Conservation (phyloP, 176 grass and related monocot genomes). For the Zoysia japonica region DNA sequence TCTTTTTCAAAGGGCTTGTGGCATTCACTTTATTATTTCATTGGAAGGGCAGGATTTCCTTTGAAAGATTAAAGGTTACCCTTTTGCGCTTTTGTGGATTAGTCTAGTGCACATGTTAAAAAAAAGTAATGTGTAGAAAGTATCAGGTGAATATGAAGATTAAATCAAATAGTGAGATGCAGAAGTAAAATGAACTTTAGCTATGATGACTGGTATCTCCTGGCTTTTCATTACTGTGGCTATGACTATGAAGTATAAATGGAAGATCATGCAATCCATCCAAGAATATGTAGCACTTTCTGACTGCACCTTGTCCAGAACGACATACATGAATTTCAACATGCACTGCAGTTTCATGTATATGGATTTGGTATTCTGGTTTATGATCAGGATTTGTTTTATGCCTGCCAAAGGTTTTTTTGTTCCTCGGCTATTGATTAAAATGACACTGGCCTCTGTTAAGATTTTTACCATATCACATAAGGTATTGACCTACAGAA, state of each 20-base stretch:
- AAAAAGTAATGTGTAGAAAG: background rate
- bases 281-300: background rate
- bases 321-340: background rate
- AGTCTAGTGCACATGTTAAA: background rate
- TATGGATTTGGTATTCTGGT: background rate
- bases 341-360: background rate
- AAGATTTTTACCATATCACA: background rate
- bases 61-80: background rate
- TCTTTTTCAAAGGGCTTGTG: conserved; percentile 1
- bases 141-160: conserved; percentile 17
- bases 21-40: background rate
- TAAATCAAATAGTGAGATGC: conserved; percentile 3
- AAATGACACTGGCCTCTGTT: background rate
- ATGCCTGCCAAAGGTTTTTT: background rate
- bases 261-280: background rate
- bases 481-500: background rate
- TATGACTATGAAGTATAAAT: conserved; percentile 6
- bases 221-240: conserved; percentile 18
- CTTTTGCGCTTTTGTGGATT: background rate
- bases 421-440: conserved; percentile 4
- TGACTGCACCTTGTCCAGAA: background rate
- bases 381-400: too few species aligned
- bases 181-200: conserved; percentile 6
- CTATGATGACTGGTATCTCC: conserved; percentile 1
- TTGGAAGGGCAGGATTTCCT: background rate